Evolutionary conservation across 2,329 filamentous ascomycete genomes (phyloP).

Genomic region (Fusarium coffeatum): DNA sequence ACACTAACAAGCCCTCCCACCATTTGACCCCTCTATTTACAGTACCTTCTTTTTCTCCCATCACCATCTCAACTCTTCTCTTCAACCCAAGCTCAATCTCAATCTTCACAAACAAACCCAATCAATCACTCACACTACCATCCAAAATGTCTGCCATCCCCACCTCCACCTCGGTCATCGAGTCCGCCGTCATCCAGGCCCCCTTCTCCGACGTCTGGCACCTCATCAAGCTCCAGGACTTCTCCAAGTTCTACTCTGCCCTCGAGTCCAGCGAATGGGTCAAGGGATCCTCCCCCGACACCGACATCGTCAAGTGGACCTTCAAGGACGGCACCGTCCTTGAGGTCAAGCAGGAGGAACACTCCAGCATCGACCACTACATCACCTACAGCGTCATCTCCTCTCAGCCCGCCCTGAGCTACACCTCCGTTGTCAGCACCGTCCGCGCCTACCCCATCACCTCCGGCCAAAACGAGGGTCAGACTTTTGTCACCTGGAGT

Average conservation of each 20-base stretch:
- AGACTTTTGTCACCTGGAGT: conserved; percentile 76
- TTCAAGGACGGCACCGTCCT: conserved; percentile 76
- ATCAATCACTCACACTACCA: not conserved
- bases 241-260: conserved; percentile 74
- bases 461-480: conserved; percentile 71
- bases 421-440: conserved; percentile 74
- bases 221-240: conserved; percentile 78
- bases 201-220: conserved; percentile 77
- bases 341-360: conserved; percentile 81
- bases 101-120: not conserved
- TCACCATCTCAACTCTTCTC: conserved; percentile 4
- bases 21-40: conserved; percentile 29
- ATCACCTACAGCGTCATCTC: conserved; percentile 80
- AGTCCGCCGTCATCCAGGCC: conserved; percentile 75
- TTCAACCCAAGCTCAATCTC: not conserved
- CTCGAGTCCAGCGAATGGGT: conserved; percentile 70
- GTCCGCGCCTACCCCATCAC: conserved; percentile 74
- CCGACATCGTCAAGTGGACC: conserved; percentile 75
- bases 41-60: conserved; percentile 9
- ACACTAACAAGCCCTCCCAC: conserved; percentile 16
- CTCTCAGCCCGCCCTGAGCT: conserved; percentile 71
- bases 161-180: conserved; percentile 73
- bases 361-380: conserved; percentile 79
- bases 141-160: conserved; percentile 60
- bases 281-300: conserved; percentile 72